phyloP scores from a whole-genome alignment of 805 yeast genomes.

The Yamadazyma olivae region DNA sequence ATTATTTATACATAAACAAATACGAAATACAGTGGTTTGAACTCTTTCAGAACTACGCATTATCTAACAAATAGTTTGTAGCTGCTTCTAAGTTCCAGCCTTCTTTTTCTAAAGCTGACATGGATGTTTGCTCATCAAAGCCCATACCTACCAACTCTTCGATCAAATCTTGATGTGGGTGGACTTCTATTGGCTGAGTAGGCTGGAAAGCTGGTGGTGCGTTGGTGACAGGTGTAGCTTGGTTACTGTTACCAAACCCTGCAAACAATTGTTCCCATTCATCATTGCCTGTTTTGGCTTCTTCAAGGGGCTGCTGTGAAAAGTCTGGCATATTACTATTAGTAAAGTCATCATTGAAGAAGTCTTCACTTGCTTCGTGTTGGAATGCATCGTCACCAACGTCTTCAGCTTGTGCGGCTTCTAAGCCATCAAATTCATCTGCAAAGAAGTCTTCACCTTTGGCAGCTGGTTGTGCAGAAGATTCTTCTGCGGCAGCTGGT shows the following conservation, averaged over 20 bases:
- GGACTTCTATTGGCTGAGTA: no score
- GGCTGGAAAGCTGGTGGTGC: slow-evolving; percentile 2
- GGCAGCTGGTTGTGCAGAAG: slow-evolving; percentile 1
- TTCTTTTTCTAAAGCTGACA: slow-evolving; percentile 63
- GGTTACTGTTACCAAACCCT: slow-evolving; percentile 63
- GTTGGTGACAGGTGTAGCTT: slow-evolving; percentile 11
- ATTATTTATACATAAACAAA: slow-evolving; percentile 1
- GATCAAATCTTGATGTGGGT: slow-evolving; percentile 42
- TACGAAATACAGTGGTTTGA: not conserved
- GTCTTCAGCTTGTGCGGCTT: slow-evolving; percentile 33
- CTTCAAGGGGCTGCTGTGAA: slow-evolving; percentile 29
- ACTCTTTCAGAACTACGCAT: slow-evolving; percentile 37
- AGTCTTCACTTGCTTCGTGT: slow-evolving; percentile 12
- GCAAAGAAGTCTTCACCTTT: slow-evolving; percentile 21
- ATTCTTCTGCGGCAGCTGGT: slow-evolving; percentile 31
- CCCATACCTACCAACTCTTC: slow-evolving; percentile 91
- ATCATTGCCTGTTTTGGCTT: slow-evolving; percentile 43
- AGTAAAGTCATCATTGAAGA: slow-evolving; percentile 30
- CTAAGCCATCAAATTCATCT: slow-evolving; percentile 38
- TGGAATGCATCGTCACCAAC: slow-evolving; percentile 19
- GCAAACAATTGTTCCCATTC: slow-evolving; percentile 96
- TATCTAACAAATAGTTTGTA: slow-evolving; percentile 78
- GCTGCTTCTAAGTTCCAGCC: slow-evolving; percentile 82
- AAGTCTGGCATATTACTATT: slow-evolving; percentile 19
- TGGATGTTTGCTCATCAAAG: slow-evolving; percentile 62